A percentile compares a stretch with the other conserved stretches of the same genome.
phyloP scores from a whole-genome alignment of 345 rosid genomes.

The Raphanus raphanistrum region DNA sequence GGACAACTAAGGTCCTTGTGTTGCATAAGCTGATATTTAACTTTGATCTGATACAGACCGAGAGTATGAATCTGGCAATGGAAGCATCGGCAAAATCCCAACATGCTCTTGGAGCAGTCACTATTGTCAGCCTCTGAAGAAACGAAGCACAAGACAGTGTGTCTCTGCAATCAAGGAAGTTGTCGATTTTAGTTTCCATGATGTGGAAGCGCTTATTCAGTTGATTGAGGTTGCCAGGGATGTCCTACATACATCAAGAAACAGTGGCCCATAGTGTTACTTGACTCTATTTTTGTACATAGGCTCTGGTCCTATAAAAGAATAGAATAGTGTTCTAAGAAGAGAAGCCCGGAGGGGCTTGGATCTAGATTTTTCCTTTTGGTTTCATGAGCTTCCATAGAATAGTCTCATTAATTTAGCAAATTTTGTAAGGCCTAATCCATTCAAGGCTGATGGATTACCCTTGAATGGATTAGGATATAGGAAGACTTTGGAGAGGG shows the following conservation, averaged over 20 bases:
- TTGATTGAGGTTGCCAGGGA: slow-evolving; percentile 60
- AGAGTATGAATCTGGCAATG: slow-evolving; percentile 57
- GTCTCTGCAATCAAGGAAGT: slow-evolving; percentile 54
- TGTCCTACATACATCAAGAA: slow-evolving; percentile 45
- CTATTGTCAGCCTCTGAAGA: slow-evolving; percentile 42
- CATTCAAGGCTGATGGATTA: slow-evolving; percentile 11
- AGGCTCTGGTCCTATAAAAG: slow-evolving; percentile 33
- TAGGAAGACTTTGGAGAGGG: slow-evolving; percentile 15
- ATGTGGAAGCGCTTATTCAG: slow-evolving; percentile 57
- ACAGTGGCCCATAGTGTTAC: slow-evolving; percentile 46
- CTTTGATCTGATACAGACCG: slow-evolving; percentile 56
- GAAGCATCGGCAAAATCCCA: slow-evolving; percentile 75
- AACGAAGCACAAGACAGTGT: slow-evolving; percentile 45
- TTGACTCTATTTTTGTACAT: slow-evolving; percentile 43
- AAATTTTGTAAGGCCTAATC: slow-evolving; percentile 9
- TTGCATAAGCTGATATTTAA: slow-evolving; percentile 23
- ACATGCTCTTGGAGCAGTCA: slow-evolving; percentile 51
- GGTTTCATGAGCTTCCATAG: slow-evolving; percentile 35
- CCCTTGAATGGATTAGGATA: slow-evolving; percentile 35
- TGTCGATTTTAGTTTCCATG: slow-evolving; percentile 75
- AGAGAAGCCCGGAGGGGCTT: slow-evolving; percentile 23
- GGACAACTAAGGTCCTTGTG: slow-evolving; percentile 1
- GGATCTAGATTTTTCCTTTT: slow-evolving; percentile 27
- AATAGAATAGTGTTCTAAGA: slow-evolving; percentile 27
- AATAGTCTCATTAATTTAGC: slow-evolving; percentile 27